These are phyloP conservation scores for Scenedesmus sp. DNA, from an alignment of 163 green algal genomes.

Conservation along the genomic window DNA sequence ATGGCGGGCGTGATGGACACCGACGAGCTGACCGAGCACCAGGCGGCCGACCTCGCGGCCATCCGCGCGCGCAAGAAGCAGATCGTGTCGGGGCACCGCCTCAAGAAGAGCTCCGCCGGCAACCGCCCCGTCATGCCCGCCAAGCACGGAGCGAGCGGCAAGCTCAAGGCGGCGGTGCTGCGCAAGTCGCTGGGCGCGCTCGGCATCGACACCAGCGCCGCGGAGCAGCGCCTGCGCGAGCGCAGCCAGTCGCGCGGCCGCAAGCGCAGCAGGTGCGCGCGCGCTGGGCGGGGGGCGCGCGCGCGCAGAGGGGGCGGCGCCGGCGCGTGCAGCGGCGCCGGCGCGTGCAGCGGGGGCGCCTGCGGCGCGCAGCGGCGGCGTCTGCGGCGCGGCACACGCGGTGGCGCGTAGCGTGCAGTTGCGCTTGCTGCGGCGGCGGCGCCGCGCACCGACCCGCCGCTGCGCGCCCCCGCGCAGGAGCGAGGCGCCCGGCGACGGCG, in stretches of 20 bases:
- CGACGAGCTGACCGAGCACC: conserved; percentile 80
- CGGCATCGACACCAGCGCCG: conserved; percentile 87
- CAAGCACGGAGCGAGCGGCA: conserved; percentile 60
- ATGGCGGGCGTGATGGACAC: conserved; percentile 44
- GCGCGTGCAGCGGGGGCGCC: not conserved
- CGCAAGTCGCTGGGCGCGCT: conserved; percentile 74
- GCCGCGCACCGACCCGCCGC: not conserved
- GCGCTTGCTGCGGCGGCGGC: too few species aligned
- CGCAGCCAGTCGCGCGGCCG: conserved; percentile 81
- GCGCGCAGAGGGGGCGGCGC: too few species aligned
- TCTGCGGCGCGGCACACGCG: too few species aligned
- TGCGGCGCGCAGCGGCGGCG: too few species aligned
- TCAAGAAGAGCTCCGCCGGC: conserved; percentile 82
- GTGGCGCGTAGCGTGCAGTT: too few species aligned
- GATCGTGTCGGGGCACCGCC: conserved; percentile 81
- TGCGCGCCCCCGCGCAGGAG: conserved; percentile 34
- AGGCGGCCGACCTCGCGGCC: conserved; percentile 71
- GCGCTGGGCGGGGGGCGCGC: too few species aligned
- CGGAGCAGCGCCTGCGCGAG: conserved; percentile 70
- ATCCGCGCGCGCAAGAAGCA: conserved; percentile 81
- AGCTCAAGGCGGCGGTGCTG: conserved; percentile 62
- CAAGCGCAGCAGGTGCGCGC: conserved; percentile 59
- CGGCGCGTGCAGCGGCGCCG: too few species aligned
- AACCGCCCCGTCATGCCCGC: conserved; percentile 77
- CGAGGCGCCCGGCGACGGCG: conserved; percentile 40